Conservation (phyloP, 2,329 filamentous ascomycete genomes). For the Fonsecaea pugnacius region DNA sequence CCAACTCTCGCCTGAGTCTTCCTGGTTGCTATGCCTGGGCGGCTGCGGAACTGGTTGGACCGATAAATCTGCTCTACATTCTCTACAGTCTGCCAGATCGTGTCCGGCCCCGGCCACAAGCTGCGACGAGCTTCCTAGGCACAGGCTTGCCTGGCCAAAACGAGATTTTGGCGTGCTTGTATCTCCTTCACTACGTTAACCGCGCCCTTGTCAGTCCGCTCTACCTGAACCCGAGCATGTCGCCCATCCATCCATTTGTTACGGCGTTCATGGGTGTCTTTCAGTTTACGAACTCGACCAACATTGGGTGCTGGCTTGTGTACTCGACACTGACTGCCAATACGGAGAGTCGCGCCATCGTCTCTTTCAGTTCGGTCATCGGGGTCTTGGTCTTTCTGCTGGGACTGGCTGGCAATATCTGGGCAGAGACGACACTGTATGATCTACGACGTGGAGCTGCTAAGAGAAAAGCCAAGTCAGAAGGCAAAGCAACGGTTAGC, state of each 20-base stretch:
- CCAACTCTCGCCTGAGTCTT: constrained; percentile 70
- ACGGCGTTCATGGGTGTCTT: constrained; percentile 69
- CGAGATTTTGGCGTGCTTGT: constrained; percentile 45
- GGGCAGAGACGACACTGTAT: constrained; percentile 86
- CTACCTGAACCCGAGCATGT: constrained; percentile 84
- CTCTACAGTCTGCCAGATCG: constrained; percentile 69
- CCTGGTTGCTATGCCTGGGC: constrained; percentile 87
- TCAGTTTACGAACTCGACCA: constrained; percentile 79
- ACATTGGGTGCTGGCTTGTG: constrained; percentile 77
- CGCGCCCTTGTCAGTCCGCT: constrained; percentile 82
- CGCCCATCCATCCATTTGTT: constrained; percentile 76
- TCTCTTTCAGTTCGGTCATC: constrained; percentile 42
- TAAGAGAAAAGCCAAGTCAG: constrained; percentile 34
- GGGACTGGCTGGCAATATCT: constrained; percentile 79
- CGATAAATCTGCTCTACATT: constrained; percentile 77
- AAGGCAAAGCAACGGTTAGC: constrained; percentile 48
- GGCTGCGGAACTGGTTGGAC: constrained; percentile 82
- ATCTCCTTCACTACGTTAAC: constrained; percentile 86
- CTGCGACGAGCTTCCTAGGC: constrained; percentile 29
- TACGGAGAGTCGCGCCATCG: constrained; percentile 55
- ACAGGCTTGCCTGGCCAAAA: constrained; percentile 43
- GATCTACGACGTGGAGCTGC: constrained; percentile 77
- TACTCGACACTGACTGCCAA: constrained; percentile 26
- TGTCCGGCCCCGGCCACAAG: constrained; percentile 33
- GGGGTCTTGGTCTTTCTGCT: constrained; percentile 77